Evolutionary conservation across 768 basidiomycete species (phyloP), one percentile per base, ranked within the genome.

Genomic region (Leccinum olivaceopallidum): DNA sequence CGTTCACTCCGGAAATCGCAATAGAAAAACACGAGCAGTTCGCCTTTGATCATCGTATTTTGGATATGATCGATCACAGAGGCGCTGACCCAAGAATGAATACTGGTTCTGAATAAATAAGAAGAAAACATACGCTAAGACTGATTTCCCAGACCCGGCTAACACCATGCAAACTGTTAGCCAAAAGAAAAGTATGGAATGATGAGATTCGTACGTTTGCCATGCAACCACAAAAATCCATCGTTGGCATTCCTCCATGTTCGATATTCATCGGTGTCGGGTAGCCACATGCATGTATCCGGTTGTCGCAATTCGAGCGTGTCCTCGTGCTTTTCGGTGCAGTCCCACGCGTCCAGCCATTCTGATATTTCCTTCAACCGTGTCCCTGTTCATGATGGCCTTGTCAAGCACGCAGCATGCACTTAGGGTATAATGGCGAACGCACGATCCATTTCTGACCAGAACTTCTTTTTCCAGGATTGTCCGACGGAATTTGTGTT

Each of bases 301-400:
- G 22, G 47, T 24, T 48, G 47, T 22, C 22, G 47, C 47, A 48
- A 24, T 24, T 48, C 47, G 22, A 48, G 47, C 10, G 47, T 48
- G 22, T 48, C 47, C 13, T 48, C 22, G n/a, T 48, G 47, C 20
- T 48, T 48, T 7, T 12, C 12, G 5, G 22, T 48, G 22, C 22
- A 24, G 6, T 24, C 8, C 47, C 47, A 48, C 5, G 47, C 13
- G 34, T 34, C 34, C 1, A 34, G 34, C 34, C 34, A 34, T 34
- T 13, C 34, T 0, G 12, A 34, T 34, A 34, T 34, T 12, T 34
- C 34, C 12, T 12, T 34, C 5, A 34, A 13, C 34, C 5, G 12
- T 34, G 12, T 34, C 12, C 5, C 34, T 34, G 8, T 67, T 82
- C 51, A 69, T 22, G 22, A 24, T 14, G 36, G 5, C 13, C 13